Base-by-base conservation (phyloP, 441 rosid species). In the Erysimum pusillum region DNA sequence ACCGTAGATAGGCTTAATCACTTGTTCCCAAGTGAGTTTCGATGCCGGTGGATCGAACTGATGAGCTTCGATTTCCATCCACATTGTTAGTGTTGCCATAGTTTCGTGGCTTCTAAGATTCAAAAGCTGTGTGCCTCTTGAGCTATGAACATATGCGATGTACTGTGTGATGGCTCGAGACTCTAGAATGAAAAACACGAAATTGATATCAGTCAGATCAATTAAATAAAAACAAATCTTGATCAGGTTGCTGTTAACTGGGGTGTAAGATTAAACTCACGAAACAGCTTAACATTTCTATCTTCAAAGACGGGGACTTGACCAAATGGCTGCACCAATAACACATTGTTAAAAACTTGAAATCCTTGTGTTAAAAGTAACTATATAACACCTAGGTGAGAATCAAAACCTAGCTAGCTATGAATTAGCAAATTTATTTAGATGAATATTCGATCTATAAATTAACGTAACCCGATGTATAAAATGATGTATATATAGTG, bases 251-350 rank as follows among this genome's bases (percentile, higher is more conserved):
- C 7, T 57, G 28, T 36, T 57, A 2, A 11, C 35, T 58, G 20
- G 12, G 4, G 7, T 41, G 20, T 49, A 45, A 13, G 48, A 22
- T 11, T 32, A 9, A 61, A 52, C 74, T 53, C 73, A 84, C 87
- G 85, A 38, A 63, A 82, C 8, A 77, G 75, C 74, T 72, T 82
- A 25, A 84, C 39, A 15, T 78, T 63, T 15, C 74, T 76, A 62
- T 84, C 84, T 63, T 84, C 87, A 39, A 80, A 68, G 3, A 77
- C 84, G 0, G 87, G 87, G 60, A 84, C 71, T 78, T 77, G 84
- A 54, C 87, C 85, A 65, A 84, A 84, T 31, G 84, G 85, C 87
- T 84, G 81, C 79, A 63, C 3, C 61, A 35, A 13, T 17, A 71
- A 45, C 36, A 69, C 59, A 39, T 3, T 9, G 34, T 69, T 69